Evolutionary conservation across 73 alveolate genomes (phyloP), one percentile per base, ranked within the genome.

Genomic region (Paramecium primaurelia): DNA sequence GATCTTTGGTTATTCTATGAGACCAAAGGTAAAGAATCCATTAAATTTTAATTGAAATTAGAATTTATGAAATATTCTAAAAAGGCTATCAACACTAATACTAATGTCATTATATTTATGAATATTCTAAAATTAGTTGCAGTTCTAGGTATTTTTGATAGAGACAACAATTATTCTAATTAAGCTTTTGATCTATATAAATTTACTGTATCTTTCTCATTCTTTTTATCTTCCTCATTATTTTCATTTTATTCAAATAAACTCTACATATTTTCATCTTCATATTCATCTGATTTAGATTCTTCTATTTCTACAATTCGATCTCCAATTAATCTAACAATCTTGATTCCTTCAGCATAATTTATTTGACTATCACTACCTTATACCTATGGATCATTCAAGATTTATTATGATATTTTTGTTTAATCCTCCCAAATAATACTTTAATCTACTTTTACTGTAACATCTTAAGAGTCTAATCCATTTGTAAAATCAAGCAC

Each of bases 261-360:
- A 34, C 25, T 37, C 2, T 54, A 14, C 69, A 54, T 54, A 18
- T 54, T 54, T 0, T 54, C 69, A 54, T 75, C 88, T 34, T 75
- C 88, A 34, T 75, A 37, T 14, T 75, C 88, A 14, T 75, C 88
- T n/a, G 88, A 75, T 16, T 37, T 30, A 1, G 36, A 40, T 75
- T 75, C 88, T 34, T 75, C 88, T 32, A 75, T 75, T 14, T 75
- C 88, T 3, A 37, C 26, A 0, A 75, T 75, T 1, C 34, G 42
- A 34, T 37, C 88, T 10, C 49, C 36, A 37, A 37, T 32, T 1
- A 34, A 75, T 75, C 88, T 75, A 2, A 75, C 49, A 16, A 45
- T 75, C 37, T 75, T 75, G n/a, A 75, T 75, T 22, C 88, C 88
- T 20, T 75, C 88, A n/a, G 20, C 69, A 75, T 37, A 75, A 75